Evolutionary conservation across 306 rosid species (phyloP).

Genomic region (Citrullus mucosospermus): DNA sequence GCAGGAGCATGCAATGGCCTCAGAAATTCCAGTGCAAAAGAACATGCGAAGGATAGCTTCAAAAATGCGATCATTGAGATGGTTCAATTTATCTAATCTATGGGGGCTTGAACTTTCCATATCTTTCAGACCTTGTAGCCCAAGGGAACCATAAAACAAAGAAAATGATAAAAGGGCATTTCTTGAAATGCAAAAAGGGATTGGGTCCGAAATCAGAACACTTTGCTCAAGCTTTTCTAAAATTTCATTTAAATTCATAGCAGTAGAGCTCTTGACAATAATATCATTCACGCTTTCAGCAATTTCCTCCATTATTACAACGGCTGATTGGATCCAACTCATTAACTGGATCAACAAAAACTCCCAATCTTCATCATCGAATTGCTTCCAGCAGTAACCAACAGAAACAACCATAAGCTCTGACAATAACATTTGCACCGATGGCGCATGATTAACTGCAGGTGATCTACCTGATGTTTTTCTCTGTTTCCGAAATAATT

Average conservation of each 20-base stretch:
- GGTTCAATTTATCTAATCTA: slow-evolving; percentile 45
- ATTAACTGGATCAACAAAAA: slow-evolving; percentile 50
- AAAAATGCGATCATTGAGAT: slow-evolving; percentile 53
- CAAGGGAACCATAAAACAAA: slow-evolving; percentile 41
- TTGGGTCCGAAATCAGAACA: slow-evolving; percentile 43
- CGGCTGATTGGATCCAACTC: slow-evolving; percentile 77
- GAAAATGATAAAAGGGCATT: slow-evolving; percentile 77
- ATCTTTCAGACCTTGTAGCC: slow-evolving; percentile 37
- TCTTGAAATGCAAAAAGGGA: slow-evolving; percentile 47
- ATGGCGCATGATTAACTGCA: slow-evolving; percentile 44
- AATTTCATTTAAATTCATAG: slow-evolving; percentile 24
- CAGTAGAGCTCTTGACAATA: slow-evolving; percentile 20
- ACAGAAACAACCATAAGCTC: slow-evolving; percentile 65
- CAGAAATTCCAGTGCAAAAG: slow-evolving; percentile 85
- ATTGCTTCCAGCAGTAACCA: slow-evolving; percentile 83
- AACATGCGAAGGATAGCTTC: slow-evolving; percentile 81
- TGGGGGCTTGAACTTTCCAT: slow-evolving; percentile 21
- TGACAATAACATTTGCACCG: slow-evolving; percentile 70
- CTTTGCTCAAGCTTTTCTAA: slow-evolving; percentile 36
- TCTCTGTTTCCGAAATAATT: slow-evolving; percentile 74
- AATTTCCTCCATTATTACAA: slow-evolving; percentile 72
- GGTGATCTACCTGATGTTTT: slow-evolving; percentile 40
- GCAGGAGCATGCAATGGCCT: slow-evolving; percentile 57
- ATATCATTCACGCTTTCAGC: slow-evolving; percentile 62
- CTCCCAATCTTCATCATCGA: slow-evolving; percentile 84